Conservation (phyloP, 2,329 filamentous ascomycete genomes). For the Pseudogymnoascus sp. region DNA sequence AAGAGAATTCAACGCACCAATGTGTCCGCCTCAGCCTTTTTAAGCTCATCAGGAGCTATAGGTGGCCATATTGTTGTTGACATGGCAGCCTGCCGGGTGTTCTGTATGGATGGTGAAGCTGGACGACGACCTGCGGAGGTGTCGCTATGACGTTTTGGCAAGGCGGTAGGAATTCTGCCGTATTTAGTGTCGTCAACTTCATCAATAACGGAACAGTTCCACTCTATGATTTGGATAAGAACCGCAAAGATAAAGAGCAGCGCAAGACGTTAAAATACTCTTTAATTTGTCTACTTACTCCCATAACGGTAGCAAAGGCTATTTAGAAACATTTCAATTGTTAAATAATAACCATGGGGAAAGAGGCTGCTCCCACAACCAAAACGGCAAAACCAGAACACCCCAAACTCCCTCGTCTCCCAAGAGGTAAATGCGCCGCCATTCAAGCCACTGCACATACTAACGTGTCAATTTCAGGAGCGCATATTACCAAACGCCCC, state of each 20-base stretch:
- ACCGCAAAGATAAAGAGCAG: background rate
- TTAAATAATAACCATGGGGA: background rate
- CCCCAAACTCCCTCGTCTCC: slow-evolving; percentile 20
- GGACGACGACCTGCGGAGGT: slow-evolving; percentile 1
- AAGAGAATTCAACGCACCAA: slow-evolving; percentile 17
- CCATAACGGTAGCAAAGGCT: background rate
- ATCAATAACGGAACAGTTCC: background rate
- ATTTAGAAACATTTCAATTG: background rate
- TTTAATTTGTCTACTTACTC: background rate
- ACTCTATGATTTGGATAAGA: background rate
- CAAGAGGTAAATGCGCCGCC: slow-evolving; percentile 14
- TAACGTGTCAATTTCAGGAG: slow-evolving; percentile 16
- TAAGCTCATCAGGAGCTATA: slow-evolving; percentile 20
- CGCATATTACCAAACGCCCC: slow-evolving; percentile 27
- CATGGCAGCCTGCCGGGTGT: slow-evolving; percentile 13
- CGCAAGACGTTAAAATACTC: background rate
- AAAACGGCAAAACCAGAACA: slow-evolving; percentile 15
- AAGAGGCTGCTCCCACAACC: background rate
- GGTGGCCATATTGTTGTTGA: slow-evolving; percentile 24
- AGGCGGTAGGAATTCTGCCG: slow-evolving; percentile 6
- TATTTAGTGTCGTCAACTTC: background rate
- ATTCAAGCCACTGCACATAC: background rate
- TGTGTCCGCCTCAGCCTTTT: slow-evolving; percentile 25
- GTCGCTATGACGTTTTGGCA: slow-evolving; percentile 4
- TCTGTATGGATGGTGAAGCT: slow-evolving; percentile 6